Evolutionary conservation across 441 rosid genomes (phyloP).

Genomic region (Viola pubescens): DNA sequence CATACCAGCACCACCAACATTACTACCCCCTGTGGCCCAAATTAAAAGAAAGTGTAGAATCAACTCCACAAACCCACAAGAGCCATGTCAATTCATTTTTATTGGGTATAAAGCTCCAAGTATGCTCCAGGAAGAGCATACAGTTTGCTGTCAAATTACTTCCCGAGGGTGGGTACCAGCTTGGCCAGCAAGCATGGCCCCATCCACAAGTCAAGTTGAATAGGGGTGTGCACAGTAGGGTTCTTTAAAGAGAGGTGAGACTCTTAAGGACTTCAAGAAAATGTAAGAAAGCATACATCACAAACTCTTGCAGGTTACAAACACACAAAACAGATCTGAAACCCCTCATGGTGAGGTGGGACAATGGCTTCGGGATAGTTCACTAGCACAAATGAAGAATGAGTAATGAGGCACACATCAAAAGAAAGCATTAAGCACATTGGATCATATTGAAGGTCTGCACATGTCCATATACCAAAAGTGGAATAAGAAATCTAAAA

Average conservation of each 20-base stretch:
- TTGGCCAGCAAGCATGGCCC: not conserved
- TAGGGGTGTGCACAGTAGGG: not conserved
- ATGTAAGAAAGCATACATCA: not conserved
- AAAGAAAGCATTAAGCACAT: no score
- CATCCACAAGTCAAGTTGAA: not conserved
- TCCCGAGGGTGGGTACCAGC: not conserved
- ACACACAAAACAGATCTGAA: not conserved
- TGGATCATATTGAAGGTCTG: no score
- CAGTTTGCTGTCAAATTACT: constrained; percentile 1
- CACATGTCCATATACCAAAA: not conserved
- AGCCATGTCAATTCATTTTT: not conserved
- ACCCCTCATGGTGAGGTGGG: no score
- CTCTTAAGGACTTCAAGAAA: constrained; percentile 1
- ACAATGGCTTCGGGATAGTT: no score
- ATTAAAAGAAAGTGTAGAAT: no score
- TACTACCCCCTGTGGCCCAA: no score
- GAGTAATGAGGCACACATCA: no score
- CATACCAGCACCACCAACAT: no score
- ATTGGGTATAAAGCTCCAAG: not conserved
- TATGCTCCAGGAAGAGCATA: not conserved
- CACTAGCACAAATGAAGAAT: no score
- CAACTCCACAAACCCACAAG: no score
- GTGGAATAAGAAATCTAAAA: constrained; percentile 4
- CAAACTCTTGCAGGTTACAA: not conserved
- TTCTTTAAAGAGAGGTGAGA: not conserved